Evolutionary conservation across 495 filamentous ascomycete species (phyloP).

Genomic region (Penicillium verhagenii): DNA sequence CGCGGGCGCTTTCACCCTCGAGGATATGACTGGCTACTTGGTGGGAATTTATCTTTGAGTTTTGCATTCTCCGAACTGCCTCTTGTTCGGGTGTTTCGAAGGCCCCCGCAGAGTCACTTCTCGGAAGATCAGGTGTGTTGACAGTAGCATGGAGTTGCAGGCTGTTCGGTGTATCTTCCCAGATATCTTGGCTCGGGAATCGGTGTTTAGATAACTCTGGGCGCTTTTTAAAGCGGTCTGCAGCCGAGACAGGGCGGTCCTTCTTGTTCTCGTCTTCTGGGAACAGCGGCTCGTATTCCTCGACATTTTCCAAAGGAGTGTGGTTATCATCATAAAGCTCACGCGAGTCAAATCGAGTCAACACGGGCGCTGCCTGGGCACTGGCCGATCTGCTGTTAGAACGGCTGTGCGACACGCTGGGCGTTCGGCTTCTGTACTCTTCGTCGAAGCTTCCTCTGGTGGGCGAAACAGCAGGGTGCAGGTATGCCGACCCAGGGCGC

Average conservation of each 20-base stretch:
- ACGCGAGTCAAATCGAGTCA: constrained; percentile 51
- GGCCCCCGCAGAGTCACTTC: constrained; percentile 20
- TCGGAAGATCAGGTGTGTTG: constrained; percentile 65
- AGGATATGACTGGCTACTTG: constrained; percentile 44
- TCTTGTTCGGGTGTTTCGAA: constrained; percentile 62
- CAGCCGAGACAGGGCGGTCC: constrained; percentile 52
- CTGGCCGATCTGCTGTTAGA: constrained; percentile 72
- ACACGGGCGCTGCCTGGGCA: constrained; percentile 47
- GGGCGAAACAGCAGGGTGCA: constrained; percentile 75
- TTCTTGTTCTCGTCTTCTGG: constrained; percentile 70
- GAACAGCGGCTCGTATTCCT: constrained; percentile 95
- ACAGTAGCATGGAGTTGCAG: constrained; percentile 81
- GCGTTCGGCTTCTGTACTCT: constrained; percentile 50
- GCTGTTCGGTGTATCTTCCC: constrained; percentile 94
- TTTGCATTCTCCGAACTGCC: constrained; percentile 47
- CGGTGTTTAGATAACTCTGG: constrained; percentile 64
- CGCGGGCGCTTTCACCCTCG: constrained; percentile 24
- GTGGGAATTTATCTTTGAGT: constrained; percentile 46
- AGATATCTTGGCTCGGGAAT: constrained; percentile 93
- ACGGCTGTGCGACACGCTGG: constrained; percentile 60
- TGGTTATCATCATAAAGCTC: constrained; percentile 53
- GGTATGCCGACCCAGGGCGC: constrained; percentile 67
- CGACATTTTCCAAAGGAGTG: constrained; percentile 82
- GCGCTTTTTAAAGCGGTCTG: constrained; percentile 60
- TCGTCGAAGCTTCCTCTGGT: constrained; percentile 59